These are phyloP conservation scores for Macroventuria anomochaeta DNA, from an alignment of 2,329 filamentous ascomycete species.

Conservation along the genomic window DNA sequence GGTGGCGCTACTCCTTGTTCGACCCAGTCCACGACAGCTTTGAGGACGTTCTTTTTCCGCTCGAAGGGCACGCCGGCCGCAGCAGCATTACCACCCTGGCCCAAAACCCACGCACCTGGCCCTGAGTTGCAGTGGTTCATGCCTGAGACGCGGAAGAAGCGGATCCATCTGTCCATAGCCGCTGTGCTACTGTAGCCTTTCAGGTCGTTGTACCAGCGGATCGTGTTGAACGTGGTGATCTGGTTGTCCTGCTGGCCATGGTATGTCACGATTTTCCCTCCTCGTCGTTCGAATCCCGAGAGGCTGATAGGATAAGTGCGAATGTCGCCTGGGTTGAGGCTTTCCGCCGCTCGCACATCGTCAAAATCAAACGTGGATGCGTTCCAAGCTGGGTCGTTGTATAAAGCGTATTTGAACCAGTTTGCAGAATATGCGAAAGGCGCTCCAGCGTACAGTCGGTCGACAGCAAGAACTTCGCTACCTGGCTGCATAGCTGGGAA, in stretches of 20 bases:
- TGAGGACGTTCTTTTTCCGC: slow-evolving; percentile 36
- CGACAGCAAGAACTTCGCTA: slow-evolving; percentile 49
- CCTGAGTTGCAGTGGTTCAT: slow-evolving; percentile 61
- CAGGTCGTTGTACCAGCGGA: slow-evolving; percentile 56
- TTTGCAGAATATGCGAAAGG: slow-evolving; percentile 50
- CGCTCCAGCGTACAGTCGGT: slow-evolving; percentile 46
- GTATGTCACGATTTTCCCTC: slow-evolving; percentile 55
- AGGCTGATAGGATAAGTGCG: slow-evolving; percentile 47
- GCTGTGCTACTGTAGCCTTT: slow-evolving; percentile 13
- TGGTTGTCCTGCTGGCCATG: slow-evolving; percentile 55
- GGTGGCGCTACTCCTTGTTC: slow-evolving; percentile 49
- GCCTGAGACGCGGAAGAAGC: slow-evolving; percentile 60
- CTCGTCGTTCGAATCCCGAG: slow-evolving; percentile 38
- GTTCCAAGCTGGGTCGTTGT: slow-evolving; percentile 46
- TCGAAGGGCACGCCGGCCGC: slow-evolving; percentile 26
- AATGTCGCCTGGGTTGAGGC: slow-evolving; percentile 46
- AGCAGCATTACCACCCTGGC: slow-evolving; percentile 31
- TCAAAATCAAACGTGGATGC: slow-evolving; percentile 16
- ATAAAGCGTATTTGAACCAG: slow-evolving; percentile 55
- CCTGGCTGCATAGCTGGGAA: slow-evolving; percentile 59
- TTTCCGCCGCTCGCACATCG: slow-evolving; percentile 41
- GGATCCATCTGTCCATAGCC: slow-evolving; percentile 45
- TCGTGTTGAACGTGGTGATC: slow-evolving; percentile 53
- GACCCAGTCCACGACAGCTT: slow-evolving; percentile 56
- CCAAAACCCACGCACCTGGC: slow-evolving; percentile 50